Conservation (phyloP, 2,329 filamentous ascomycete species). For the Ophiostoma piceae region DNA sequence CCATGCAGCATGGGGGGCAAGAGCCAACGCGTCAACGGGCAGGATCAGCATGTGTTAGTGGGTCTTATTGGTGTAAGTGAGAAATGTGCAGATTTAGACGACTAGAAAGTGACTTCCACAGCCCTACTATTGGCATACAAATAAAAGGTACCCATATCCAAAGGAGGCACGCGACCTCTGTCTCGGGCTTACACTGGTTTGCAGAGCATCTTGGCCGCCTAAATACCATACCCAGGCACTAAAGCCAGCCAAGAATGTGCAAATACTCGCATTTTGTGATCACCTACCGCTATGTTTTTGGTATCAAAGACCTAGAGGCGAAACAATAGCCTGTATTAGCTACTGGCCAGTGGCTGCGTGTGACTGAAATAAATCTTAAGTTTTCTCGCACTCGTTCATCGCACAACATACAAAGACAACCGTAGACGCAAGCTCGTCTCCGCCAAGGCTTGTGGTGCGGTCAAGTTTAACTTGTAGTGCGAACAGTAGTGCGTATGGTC, state of each 20-base stretch:
- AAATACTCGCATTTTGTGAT: neutral
- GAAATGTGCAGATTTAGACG: neutral
- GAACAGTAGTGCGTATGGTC: no score
- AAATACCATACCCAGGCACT: neutral
- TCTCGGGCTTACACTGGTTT: neutral
- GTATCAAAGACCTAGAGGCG: neutral
- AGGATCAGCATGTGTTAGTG: neutral
- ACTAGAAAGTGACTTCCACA: neutral
- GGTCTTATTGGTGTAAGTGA: neutral
- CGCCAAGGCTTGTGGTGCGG: neutral
- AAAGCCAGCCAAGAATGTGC: neutral
- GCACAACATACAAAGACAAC: neutral
- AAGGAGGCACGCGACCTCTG: neutral
- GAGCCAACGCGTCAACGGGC: neutral
- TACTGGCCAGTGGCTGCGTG: no score
- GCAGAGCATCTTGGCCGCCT: neutral
- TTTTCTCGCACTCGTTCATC: neutral
- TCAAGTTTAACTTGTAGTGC: no score
- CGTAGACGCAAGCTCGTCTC: neutral
- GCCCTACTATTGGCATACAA: neutral
- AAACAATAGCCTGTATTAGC: no score
- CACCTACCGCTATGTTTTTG: neutral
- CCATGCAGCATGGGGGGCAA: no score
- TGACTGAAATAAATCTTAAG: neutral
- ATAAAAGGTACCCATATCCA: neutral